Evolutionary conservation across 345 rosid genomes (phyloP), one percentile per base, ranked within the genome.

Genomic region (Salix koriyanagi): DNA sequence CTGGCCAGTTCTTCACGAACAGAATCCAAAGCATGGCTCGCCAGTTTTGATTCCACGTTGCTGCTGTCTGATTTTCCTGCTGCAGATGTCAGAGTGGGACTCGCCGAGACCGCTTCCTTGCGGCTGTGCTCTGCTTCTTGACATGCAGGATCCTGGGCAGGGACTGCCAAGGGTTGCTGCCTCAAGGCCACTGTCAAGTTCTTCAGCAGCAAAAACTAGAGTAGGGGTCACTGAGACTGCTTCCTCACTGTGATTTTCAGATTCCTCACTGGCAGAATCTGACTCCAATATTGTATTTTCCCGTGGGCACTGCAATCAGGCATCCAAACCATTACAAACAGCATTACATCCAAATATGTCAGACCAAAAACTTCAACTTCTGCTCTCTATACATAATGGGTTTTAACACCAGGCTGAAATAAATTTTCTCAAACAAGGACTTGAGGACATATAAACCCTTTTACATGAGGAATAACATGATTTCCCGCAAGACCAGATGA

Each of bases 301-400:
- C 41, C 68, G 71, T 37, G 79, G 76, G 74, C 37, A 74, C 89
- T 86, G 85, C 84, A 75, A 64, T 9, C 15, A 44, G 60, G 66
- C 67, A 77, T 30, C 71, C 67, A 76, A 71, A 70, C 32, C 8
- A 81, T 73, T 61, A 78, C 46, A 39, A 48, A 42, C 12, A 42
- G 13, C 69, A 65, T 61, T 37, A 52, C 16, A 39, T 44, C 56
- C 12, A 14, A 41, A 28, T 28, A 58, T 76, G 15, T 23, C 39
- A 52, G 13, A 34, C 54, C 37, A 36, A 32, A 32, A 16, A 9
- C 19, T 25, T 6, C 15, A 36, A 13, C 7, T 8, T 54, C 37
- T 7, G 1, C 1, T 25, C 54, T 25, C 4, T 44, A 16, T 1
- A 65, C 36, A 50, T 12, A 48, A 21, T 67, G 23, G 11, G 4